Conservation (phyloP, 2,329 filamentous ascomycete species). For the Calycina herbarum region DNA sequence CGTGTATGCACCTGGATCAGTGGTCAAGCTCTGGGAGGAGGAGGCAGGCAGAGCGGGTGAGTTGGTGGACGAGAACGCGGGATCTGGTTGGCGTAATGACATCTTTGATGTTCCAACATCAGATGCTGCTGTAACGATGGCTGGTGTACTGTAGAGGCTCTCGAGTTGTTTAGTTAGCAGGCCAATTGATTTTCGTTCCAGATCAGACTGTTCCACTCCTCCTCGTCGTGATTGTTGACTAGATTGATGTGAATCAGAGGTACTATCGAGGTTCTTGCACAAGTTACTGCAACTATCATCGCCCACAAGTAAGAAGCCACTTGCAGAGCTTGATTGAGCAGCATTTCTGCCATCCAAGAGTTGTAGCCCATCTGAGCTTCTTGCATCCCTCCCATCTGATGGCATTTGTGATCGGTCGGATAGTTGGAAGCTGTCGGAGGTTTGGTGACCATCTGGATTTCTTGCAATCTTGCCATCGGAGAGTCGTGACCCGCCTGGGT, state of each 20-base stretch:
- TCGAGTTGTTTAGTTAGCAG: neutral
- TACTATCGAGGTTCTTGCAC: neutral
- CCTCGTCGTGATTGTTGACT: neutral
- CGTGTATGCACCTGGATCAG: constrained; percentile 83
- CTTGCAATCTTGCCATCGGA: neutral
- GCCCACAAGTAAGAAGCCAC: neutral
- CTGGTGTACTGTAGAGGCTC: neutral
- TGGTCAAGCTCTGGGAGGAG: constrained; percentile 87
- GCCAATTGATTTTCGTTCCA: constrained; percentile 4
- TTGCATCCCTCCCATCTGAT: neutral
- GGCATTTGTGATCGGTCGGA: neutral
- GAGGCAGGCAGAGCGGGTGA: constrained; percentile 71
- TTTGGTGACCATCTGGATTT: neutral
- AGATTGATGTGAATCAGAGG: neutral
- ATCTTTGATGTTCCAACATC: constrained; percentile 61
- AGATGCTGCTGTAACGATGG: neutral
- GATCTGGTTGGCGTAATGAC: constrained; percentile 73
- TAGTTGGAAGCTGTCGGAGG: too few relatives aligned
- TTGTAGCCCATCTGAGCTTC: neutral
- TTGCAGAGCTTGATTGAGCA: neutral
- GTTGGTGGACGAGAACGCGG: constrained; percentile 68
- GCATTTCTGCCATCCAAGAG: neutral
- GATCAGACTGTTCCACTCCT: neutral
- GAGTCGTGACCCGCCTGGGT: neutral
- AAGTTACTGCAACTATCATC: neutral